Base-by-base conservation (phyloP, 2,329 filamentous ascomycete species). In the Penicillium hordei region DNA sequence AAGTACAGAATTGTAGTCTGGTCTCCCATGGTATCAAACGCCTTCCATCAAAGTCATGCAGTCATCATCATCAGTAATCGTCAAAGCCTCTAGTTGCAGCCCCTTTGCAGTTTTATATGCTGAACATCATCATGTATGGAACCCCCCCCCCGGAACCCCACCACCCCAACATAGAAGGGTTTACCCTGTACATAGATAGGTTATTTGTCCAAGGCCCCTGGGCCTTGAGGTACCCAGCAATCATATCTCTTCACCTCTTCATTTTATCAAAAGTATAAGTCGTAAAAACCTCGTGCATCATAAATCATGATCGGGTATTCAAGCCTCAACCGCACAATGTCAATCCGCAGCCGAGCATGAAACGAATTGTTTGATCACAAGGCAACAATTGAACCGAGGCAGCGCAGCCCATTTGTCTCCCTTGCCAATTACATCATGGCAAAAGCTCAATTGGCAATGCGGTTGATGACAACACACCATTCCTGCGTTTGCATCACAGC, bases 401-500 rank as follows among this genome's bases (percentile, higher is more conserved):
- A 23, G 15, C n/a, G 27, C n/a, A 21, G 42, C n/a, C 21, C 17
- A 25, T 49, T 25, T 34, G 17, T 42, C 5, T 13, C 50, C 15
- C 4, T 5, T n/a, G 13, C 10, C 17, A 34, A 27, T 42, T 19
- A 25, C 46, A 25, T n/a, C 38, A 48, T 40, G 25, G 39, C 27
- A 13, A 34, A 7, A 9, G 13, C 31, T 70, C 65, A 71, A 36
- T 58, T 58, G 39, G 53, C 57, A 55, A 71, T 67, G 21, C 52
- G 59, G 36, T 59, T 55, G 39, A 56, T 39, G 48, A 63, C 4
- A 39, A 33, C 36, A 34, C 56, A 40, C 46, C 42, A 31, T 38
- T 64, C 52, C n/a, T 63, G 62, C 39, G 50, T 52, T 58, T 70
- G 64, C 45, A 67, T 49, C 10, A 61, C 58, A 21, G 72, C 72